Percentiles rank a stretch among this genome's conserved stretches.
Evolutionary conservation across 176 grass and related monocot genomes (phyloP).

Genomic region (Bolboschoenus planiculmis): DNA sequence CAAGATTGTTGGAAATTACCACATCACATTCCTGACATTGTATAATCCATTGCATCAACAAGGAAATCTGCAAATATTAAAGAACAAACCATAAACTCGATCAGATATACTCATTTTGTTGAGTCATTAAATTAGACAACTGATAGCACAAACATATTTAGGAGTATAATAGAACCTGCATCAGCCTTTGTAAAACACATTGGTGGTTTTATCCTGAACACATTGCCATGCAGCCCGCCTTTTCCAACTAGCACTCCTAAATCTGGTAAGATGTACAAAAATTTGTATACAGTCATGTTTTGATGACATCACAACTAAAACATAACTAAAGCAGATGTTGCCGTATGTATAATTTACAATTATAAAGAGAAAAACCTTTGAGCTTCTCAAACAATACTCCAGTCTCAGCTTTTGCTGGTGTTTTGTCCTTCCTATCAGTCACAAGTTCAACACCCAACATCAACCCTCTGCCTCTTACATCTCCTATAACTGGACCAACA

Average conservation of each 20-base stretch:
- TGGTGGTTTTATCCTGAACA: slow-evolving; percentile 95
- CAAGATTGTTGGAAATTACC: not conserved
- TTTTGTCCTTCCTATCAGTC: slow-evolving; percentile 73
- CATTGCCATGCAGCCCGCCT: slow-evolving; percentile 77
- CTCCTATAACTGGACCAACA: slow-evolving; percentile 70
- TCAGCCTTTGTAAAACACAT: slow-evolving; percentile 95
- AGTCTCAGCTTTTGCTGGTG: slow-evolving; percentile 79
- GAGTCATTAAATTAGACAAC: not conserved
- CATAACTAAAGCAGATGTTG: not conserved
- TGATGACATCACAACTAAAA: not conserved
- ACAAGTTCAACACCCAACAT: slow-evolving; percentile 96
- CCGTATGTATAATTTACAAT: not conserved
- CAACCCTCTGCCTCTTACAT: slow-evolving; percentile 93
- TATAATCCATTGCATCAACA: slow-evolving; percentile 74
- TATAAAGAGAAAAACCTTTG: slow-evolving; percentile 45
- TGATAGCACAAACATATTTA: not conserved
- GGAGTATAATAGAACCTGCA: slow-evolving; percentile 44
- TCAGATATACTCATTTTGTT: not conserved
- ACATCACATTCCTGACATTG: slow-evolving; percentile 65
- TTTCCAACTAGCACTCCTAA: slow-evolving; percentile 80
- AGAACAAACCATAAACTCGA: not conserved
- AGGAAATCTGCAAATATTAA: slow-evolving; percentile 53
- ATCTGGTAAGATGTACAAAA: slow-evolving; percentile 35
- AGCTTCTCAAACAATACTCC: slow-evolving; percentile 81
- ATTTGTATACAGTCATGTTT: not conserved